A percentile compares a stretch with the other conserved stretches of the same genome.
Conservation (phyloP, 257 asterid genomes). For the Nicotiana benthamiana region DNA sequence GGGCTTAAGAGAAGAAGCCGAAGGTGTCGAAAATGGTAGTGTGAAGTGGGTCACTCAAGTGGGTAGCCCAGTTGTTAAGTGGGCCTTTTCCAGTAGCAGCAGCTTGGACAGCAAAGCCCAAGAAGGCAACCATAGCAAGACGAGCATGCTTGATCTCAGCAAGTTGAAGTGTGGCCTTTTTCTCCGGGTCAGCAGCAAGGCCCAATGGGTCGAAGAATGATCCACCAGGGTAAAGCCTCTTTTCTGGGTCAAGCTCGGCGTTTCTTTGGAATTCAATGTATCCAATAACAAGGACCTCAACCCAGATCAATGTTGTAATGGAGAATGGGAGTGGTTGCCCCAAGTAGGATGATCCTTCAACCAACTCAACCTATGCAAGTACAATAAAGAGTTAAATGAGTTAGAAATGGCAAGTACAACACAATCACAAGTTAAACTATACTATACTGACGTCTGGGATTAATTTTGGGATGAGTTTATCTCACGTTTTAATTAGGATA, state of each 20-base stretch:
- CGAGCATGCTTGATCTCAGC: conserved; percentile 99
- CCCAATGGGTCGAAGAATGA: conserved; percentile 86
- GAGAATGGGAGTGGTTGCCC: conserved; percentile 96
- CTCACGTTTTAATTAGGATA: too few relatives aligned
- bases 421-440: too few relatives aligned
- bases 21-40: conserved; percentile 91
- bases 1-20: conserved; percentile 47
- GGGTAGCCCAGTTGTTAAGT: conserved; percentile 95
- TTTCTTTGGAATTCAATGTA: conserved; percentile 96
- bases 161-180: conserved; percentile 71
- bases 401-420: neutral
- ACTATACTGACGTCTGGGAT: too few relatives aligned
- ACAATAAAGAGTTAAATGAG: neutral
- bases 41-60: conserved; percentile 98
- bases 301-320: conserved; percentile 76
- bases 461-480: too few relatives aligned
- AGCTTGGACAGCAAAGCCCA: conserved; percentile 93
- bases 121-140: conserved; percentile 89
- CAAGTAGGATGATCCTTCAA: conserved; percentile 84
- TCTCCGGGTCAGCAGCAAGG: conserved; percentile 90
- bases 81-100: conserved; percentile 98
- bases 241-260: conserved; percentile 93
- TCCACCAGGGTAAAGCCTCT: conserved; percentile 93
- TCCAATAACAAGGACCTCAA: conserved; percentile 75
- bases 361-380: conserved; percentile 60